Percentiles rank a stretch among this genome's conserved stretches.
Conservation (phyloP, 2,329 filamentous ascomycete genomes). For the Nigrograna mackinnonii region DNA sequence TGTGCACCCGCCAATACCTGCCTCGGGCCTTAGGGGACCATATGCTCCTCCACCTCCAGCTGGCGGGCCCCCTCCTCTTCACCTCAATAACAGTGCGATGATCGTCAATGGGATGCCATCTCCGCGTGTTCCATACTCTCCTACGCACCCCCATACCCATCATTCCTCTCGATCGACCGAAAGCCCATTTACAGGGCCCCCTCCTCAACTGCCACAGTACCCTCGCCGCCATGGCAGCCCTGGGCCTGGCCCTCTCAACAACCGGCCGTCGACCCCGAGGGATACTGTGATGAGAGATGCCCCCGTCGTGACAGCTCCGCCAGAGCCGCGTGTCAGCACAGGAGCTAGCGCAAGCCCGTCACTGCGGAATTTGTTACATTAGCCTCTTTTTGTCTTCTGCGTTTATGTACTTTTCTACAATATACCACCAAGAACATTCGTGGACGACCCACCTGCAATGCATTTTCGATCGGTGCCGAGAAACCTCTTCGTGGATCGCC, state of each 20-base stretch:
- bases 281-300: conserved; percentile 38
- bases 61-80: conserved; percentile 33
- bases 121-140: conserved; percentile 41
- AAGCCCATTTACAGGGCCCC: conserved; percentile 35
- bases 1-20: conserved; percentile 31
- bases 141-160: conserved; percentile 37
- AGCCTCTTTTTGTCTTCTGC: conserved; percentile 17
- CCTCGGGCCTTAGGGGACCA: conserved; percentile 27
- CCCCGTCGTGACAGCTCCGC: conserved; percentile 8
- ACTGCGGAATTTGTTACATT: conserved; percentile 52
- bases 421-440: too few species aligned
- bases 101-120: conserved; percentile 43
- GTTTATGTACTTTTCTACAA: conserved; percentile 10
- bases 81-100: conserved; percentile 34
- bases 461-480: too few species aligned
- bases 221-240: conserved; percentile 36
- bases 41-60: conserved; percentile 26
- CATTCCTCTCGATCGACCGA: conserved; percentile 38
- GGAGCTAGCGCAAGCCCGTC: conserved; percentile 53
- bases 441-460: too few species aligned
- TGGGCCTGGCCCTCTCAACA: conserved; percentile 22
- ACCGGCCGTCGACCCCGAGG: conserved; percentile 36
- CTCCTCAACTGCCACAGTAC: conserved; percentile 26
- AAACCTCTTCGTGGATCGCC: too few species aligned
- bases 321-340: conserved; percentile 30